Evolutionary conservation across 148 eudicot species (phyloP).

Genomic region (Rhododendron ferrugineum): DNA sequence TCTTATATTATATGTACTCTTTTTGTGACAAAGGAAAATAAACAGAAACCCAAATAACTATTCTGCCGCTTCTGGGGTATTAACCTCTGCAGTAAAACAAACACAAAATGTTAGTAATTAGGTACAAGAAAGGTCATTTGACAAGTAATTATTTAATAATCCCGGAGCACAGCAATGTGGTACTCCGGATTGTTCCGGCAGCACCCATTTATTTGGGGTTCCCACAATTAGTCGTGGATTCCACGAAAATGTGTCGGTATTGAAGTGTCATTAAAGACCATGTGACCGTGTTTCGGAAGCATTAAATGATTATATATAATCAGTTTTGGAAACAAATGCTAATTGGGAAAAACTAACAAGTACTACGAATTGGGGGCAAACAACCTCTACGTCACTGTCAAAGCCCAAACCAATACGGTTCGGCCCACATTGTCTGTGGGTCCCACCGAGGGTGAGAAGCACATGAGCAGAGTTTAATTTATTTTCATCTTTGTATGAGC

Average conservation of each 20-base stretch:
- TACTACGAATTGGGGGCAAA: neutral
- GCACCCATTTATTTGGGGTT: too few relatives aligned
- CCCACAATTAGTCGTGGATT: too few relatives aligned
- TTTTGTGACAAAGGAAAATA: neutral
- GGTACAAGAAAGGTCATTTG: neutral
- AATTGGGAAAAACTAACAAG: too few relatives aligned
- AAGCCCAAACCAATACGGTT: neutral
- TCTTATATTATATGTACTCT: neutral
- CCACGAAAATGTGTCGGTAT: too few relatives aligned
- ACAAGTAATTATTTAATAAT: neutral
- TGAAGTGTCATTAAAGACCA: too few relatives aligned
- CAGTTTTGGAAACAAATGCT: too few relatives aligned
- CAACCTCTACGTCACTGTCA: neutral
- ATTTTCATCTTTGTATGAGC: neutral
- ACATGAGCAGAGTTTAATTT: neutral
- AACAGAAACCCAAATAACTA: neutral
- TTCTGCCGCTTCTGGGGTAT: neutral
- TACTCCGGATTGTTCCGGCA: too few relatives aligned
- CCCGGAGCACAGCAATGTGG: too few relatives aligned
- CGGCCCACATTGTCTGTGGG: neutral
- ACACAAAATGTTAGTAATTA: neutral
- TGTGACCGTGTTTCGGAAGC: too few relatives aligned
- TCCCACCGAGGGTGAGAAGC: neutral
- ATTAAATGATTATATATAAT: too few relatives aligned
- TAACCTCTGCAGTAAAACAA: neutral